Evolutionary conservation across 2,329 filamentous ascomycete species (phyloP).

Genomic region (Stagonosporopsis cucurbitacearum): DNA sequence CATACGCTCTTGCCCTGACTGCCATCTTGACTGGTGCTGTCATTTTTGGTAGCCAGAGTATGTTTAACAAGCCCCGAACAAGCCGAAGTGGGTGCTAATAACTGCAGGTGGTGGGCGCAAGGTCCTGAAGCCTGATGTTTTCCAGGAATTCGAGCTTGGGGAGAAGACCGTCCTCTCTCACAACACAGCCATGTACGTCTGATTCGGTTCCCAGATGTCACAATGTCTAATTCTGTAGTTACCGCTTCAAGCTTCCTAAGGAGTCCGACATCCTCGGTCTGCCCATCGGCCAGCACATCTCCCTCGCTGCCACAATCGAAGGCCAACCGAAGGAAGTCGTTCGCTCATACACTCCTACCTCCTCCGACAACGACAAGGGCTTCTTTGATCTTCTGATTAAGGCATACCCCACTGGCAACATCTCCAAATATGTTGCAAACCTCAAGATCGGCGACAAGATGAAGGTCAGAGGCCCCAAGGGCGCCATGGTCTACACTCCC

Average conservation of each 20-base stretch:
- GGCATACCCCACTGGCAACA: constrained; percentile 96
- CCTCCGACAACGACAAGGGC: constrained; percentile 64
- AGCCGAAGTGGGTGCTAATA: background rate
- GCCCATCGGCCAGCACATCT: constrained; percentile 98
- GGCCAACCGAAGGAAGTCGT: constrained; percentile 53
- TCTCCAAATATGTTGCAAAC: constrained; percentile 88
- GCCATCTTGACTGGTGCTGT: constrained; percentile 59
- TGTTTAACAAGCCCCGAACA: background rate
- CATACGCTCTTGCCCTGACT: constrained; percentile 72
- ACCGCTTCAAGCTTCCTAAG: constrained; percentile 87
- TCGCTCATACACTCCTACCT: constrained; percentile 52
- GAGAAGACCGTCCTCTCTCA: constrained; percentile 96
- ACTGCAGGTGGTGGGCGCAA: constrained; percentile 72
- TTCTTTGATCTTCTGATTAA: constrained; percentile 98
- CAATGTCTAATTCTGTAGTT: constrained; percentile 60
- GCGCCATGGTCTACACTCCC: constrained; percentile 94
- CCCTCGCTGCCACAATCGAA: constrained; percentile 70
- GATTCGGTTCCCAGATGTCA: no score
- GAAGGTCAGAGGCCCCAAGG: constrained; percentile 92
- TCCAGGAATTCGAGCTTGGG: constrained; percentile 91
- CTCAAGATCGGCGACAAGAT: constrained; percentile 80
- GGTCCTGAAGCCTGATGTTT: constrained; percentile 83
- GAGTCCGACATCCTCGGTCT: constrained; percentile 85
- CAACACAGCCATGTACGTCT: constrained; percentile 89
- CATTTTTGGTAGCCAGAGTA: constrained; percentile 14